A percentile compares a stretch with the other conserved stretches of the same genome.
These are phyloP conservation scores for Trypanosoma melophagium DNA, from an alignment of 208 protist genomes.

Conservation along the genomic window DNA sequence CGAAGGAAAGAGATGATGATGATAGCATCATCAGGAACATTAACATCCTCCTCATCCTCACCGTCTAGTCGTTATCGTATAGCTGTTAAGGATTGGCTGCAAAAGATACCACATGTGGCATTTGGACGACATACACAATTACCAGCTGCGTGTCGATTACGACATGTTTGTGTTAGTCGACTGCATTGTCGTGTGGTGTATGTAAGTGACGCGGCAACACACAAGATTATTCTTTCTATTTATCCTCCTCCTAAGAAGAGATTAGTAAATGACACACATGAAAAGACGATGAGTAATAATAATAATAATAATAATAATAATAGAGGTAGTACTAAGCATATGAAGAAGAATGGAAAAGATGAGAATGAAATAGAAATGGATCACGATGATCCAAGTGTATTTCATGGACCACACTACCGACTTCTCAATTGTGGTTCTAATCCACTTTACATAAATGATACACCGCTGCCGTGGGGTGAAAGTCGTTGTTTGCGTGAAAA, in stretches of 20 bases:
- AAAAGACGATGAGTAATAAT: background rate
- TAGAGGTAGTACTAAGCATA: conserved; percentile 8
- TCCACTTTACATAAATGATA: conserved; percentile 54
- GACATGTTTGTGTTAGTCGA: conserved; percentile 60
- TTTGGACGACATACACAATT: conserved; percentile 65
- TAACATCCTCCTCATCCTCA: background rate
- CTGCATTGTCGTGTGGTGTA: conserved; percentile 71
- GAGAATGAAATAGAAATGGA: background rate
- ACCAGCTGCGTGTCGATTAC: conserved; percentile 37
- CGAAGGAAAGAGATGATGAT: background rate
- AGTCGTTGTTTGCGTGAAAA: conserved; percentile 49
- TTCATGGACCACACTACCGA: conserved; percentile 60
- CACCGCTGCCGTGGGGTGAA: conserved; percentile 31
- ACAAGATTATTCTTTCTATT: conserved; percentile 19
- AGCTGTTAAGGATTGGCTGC: conserved; percentile 42
- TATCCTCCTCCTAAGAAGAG: conserved; percentile 10
- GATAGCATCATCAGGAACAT: background rate
- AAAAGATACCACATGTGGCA: conserved; percentile 56
- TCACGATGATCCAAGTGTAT: conserved; percentile 13
- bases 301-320: conserved; percentile 8
- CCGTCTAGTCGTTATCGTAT: conserved; percentile 8
- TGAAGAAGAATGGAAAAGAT: background rate
- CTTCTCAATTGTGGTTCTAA: conserved; percentile 76
- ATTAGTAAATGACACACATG: no score
- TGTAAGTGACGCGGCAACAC: conserved; percentile 34